Evolutionary conservation across 768 basidiomycete genomes (phyloP).

Genomic region (Kwoniella pini): DNA sequence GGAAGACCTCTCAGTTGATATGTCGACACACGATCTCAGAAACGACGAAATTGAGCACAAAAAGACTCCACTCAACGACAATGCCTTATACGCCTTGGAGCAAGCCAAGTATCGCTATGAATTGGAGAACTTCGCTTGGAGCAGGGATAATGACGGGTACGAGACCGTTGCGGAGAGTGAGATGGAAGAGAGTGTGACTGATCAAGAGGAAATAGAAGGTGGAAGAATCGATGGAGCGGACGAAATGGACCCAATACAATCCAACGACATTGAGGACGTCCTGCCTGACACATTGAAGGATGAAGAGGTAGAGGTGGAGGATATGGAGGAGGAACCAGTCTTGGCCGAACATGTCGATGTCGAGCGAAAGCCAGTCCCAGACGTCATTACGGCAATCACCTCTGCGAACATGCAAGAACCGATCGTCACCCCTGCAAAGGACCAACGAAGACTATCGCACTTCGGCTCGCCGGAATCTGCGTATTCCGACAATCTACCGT

Average conservation of each 20-base stretch:
- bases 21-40: constrained; percentile 31
- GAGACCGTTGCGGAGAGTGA: constrained; percentile 12
- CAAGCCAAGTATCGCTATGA: constrained; percentile 30
- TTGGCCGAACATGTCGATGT: too few relatives aligned
- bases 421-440: neutral
- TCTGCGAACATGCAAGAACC: too few relatives aligned
- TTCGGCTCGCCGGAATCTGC: neutral
- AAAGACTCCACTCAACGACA: constrained; percentile 37
- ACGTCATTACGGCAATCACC: too few relatives aligned
- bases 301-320: neutral
- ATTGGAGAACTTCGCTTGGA: constrained; percentile 37
- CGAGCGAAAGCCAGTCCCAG: too few relatives aligned
- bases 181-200: constrained; percentile 1
- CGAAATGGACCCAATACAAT: neutral
- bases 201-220: constrained; percentile 1
- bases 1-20: constrained; percentile 86
- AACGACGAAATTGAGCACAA: neutral
- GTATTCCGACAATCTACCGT: neutral
- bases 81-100: constrained; percentile 29
- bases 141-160: constrained; percentile 19
- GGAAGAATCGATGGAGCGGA: neutral
- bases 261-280: neutral
- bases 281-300: too few relatives aligned
- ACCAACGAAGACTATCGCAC: neutral
- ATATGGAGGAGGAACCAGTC: neutral